phyloP scores from a whole-genome alignment of 352 stramenopile species.

The Globisporangium orthogonon region DNA sequence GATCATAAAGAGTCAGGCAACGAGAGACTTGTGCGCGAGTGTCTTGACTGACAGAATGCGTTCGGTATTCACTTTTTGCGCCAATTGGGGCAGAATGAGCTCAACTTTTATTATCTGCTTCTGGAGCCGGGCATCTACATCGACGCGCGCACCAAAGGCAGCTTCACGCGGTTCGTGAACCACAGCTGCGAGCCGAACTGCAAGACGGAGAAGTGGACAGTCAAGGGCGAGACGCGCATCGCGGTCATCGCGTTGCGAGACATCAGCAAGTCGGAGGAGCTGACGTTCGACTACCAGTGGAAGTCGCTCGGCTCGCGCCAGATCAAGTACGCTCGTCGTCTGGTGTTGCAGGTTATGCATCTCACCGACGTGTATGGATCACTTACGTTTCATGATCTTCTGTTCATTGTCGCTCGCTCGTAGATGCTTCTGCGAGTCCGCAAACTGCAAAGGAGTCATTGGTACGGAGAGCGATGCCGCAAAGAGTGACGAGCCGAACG shows the following conservation, averaged over 20 bases:
- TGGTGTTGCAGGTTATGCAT: too few relatives aligned
- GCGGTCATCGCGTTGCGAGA: conserved; percentile 91
- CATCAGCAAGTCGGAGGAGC: conserved; percentile 86
- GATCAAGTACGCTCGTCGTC: conserved; percentile 36
- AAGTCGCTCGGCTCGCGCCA: conserved; percentile 74
- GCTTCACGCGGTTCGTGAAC: conserved; percentile 96
- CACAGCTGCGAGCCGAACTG: conserved; percentile 94
- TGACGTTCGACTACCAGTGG: conserved; percentile 97
- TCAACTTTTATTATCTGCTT: conserved; percentile 87
- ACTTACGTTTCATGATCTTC: too few relatives aligned
- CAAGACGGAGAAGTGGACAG: conserved; percentile 93
- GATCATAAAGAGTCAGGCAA: background rate
- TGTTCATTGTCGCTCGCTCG: background rate
- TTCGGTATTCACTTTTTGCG: too few relatives aligned
- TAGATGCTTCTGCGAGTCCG: conserved; percentile 56
- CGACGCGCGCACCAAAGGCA: conserved; percentile 85
- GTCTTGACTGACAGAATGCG: background rate
- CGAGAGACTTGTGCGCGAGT: too few relatives aligned
- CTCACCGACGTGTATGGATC: too few relatives aligned
- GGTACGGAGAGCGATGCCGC: conserved; percentile 37
- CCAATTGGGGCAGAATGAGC: conserved; percentile 35
- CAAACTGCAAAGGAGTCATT: conserved; percentile 76
- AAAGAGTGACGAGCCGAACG: conserved; percentile 31
- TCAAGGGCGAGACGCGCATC: conserved; percentile 90
- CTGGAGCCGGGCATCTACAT: conserved; percentile 84